Base-by-base conservation (phyloP, 2,329 filamentous ascomycete species). In the Catunica adiposa region DNA sequence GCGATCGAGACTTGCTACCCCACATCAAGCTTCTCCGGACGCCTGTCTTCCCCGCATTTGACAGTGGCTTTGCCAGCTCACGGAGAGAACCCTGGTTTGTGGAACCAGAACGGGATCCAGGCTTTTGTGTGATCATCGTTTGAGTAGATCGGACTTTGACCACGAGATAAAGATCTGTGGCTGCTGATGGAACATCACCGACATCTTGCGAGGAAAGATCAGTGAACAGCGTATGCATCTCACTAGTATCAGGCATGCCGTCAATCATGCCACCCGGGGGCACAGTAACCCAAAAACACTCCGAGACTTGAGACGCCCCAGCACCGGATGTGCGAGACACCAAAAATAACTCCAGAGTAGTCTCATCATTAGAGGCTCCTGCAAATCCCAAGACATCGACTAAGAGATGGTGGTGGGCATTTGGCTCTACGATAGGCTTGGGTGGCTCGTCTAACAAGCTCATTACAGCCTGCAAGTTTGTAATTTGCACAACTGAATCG, bases 391-490 rank as follows among this genome's bases (percentile, higher is more conserved):
- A 89, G 59, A 97, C 77, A 62, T 94, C 88, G 29, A 96, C 77
- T 58, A 94, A 73, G 3, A 94, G 69, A 62, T 97, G 84, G 65
- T 95, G 86, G 54, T 94, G 71, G 37, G 86, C 75, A 1, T 79
- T 82, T 52, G 83, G 76, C 62, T 88, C 89, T 15, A 79, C 69
- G 8, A 78, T 72, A 3, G 79, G 73, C 20, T 79, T 77, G 0
- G 89, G 89, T n/a, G 83, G 80, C 62, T 86, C 84, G 57, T 95
- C 84, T 48, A 98, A 74, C 63, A 97, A 77, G 67, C 89, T 94
- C 92, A 98, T 98, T 65, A 89, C 80, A 3, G 92, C 94, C 70
- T 98, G 94, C 56, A 97, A 73, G 65, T 82, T 88, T 5, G 90
- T 90, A 61, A 96, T 79, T 58, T 95, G 86, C 26, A 97, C 85